Base-by-base conservation (phyloP, 2,329 filamentous ascomycete genomes). In the Rhexocercosporidium sp. region DNA sequence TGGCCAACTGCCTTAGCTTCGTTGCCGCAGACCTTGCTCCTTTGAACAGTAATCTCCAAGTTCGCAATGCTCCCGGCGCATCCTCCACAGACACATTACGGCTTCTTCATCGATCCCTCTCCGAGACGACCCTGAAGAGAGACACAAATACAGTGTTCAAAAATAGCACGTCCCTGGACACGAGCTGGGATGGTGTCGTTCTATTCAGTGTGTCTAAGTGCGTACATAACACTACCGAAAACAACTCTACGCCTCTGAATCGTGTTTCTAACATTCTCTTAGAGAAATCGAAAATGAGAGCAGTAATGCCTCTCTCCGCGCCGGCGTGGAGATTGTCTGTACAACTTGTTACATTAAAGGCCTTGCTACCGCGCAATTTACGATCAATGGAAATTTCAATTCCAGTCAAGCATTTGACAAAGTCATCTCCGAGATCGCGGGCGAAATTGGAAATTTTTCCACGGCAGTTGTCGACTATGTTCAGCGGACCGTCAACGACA, bases 291-390 rank as follows among this genome's bases (percentile, higher is more conserved):
- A 60, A 37, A 60, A 22, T 12, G 46, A 70, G 14, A 68, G 74
- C 1, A 66, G 65, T 2, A 75, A 74, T 7, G 62, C 73, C 12
- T 65, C 73, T 3, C 49, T 73, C 9, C 49, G 56, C 14, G 71
- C 67, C 22, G 70, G 75, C 3, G 71, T 84, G n/a, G 77, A 83
- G 59, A 79, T 85, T 39, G 77, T 77, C 12, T 86, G 84, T 72
- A 78, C 76, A 3, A 82, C 76, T 4, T 87, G 85, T 71, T 87
- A 86, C 71, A 74, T 86, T 64, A 83, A 82, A 65, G 84, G 83
- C 51, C 74, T 71, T 5, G 83, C 82, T 12, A 81, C 75, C 11
- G 81, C 81, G 1, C 73, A 80, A 22, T 75, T 87, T 27, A 80
- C 75, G 0, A 77, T 85, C 9, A 75, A 78, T 3, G 77, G 77